phyloP scores from a whole-genome alignment of 2,329 filamentous ascomycete genomes.

The Xylaria digitata region DNA sequence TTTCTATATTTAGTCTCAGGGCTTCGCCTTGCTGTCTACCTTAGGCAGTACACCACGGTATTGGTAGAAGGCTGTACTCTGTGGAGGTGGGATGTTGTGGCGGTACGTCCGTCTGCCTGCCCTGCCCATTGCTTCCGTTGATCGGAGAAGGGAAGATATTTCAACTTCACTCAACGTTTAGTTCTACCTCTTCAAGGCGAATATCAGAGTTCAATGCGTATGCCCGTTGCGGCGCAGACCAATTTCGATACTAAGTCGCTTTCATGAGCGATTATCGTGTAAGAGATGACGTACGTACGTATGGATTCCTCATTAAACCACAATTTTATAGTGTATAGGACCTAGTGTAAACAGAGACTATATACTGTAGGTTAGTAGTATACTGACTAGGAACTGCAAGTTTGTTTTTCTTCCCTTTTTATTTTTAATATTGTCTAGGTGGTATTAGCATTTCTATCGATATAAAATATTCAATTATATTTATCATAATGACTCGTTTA shows the following conservation, averaged over 20 bases:
- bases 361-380: too few species aligned
- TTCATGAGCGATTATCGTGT: not conserved
- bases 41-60: conserved; percentile 17
- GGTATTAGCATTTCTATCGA: too few species aligned
- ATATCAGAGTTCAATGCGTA: not conserved
- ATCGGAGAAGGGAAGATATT: conserved; percentile 31
- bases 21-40: conserved; percentile 35
- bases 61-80: conserved; percentile 32
- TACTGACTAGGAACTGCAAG: too few species aligned
- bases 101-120: conserved; percentile 16
- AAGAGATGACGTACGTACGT: not conserved
- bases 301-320: too few species aligned
- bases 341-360: too few species aligned
- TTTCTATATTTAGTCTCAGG: conserved; percentile 37
- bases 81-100: conserved; percentile 33
- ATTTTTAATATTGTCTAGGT: too few species aligned
- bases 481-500: not conserved
- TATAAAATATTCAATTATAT: too few species aligned
- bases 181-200: not conserved
- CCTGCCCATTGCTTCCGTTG: conserved; percentile 26
- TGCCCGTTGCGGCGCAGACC: not conserved
- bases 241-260: not conserved
- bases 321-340: too few species aligned
- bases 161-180: not conserved
- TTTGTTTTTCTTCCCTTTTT: too few species aligned